Conservation (phyloP, 139 green algal genomes). For the Chlorella sp. region DNA sequence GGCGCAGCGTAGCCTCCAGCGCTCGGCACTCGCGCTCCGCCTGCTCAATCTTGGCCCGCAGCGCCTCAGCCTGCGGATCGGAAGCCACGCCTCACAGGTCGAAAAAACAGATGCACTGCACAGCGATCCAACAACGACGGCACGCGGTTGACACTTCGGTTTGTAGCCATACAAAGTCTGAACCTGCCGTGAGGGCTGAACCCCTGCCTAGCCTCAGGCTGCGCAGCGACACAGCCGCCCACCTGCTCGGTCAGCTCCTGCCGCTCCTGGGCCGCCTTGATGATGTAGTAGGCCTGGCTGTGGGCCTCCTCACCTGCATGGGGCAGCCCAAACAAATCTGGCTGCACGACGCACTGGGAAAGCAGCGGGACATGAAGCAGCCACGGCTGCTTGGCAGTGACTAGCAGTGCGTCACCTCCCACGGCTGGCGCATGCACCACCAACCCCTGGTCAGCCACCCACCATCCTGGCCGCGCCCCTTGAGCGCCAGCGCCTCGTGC, state of each 20-base stretch:
- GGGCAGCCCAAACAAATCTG: too few species aligned
- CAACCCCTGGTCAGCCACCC: background rate
- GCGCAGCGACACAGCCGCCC: background rate
- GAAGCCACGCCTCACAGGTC: too few species aligned
- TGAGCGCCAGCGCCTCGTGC: constrained; percentile 57
- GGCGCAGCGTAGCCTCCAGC: constrained; percentile 8
- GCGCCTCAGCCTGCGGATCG: background rate
- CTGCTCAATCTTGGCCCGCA: background rate
- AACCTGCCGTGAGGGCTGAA: too few species aligned
- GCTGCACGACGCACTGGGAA: background rate
- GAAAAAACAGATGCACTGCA: too few species aligned
- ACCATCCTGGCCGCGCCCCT: constrained; percentile 25
- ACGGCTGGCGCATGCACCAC: background rate
- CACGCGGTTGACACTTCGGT: too few species aligned
- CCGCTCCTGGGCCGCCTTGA: constrained; percentile 85
- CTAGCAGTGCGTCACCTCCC: too few species aligned
- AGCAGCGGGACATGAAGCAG: background rate
- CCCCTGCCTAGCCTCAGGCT: too few species aligned
- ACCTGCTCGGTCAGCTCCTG: constrained; percentile 79
- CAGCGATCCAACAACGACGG: too few species aligned
- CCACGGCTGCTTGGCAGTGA: background rate
- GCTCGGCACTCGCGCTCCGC: constrained; percentile 12
- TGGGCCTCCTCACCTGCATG: constrained; percentile 53
- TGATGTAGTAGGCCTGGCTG: constrained; percentile 90
- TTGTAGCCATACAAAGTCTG: too few species aligned